Conservation (phyloP, 495 filamentous ascomycete species). For the Aspergillus leporis region DNA sequence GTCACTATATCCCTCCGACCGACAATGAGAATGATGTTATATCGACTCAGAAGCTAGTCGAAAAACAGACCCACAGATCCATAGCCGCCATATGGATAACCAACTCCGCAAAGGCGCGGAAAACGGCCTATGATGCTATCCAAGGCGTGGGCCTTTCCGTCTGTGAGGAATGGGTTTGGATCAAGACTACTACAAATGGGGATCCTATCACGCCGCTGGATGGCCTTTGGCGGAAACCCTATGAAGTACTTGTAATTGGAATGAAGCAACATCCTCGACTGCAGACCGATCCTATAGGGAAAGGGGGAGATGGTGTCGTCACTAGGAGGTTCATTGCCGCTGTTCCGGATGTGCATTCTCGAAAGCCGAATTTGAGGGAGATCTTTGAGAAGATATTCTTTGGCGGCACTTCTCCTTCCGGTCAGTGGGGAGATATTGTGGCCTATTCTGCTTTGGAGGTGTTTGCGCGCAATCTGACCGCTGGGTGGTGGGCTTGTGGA, state of each 20-base stretch:
- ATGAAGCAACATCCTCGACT: constrained; percentile 22
- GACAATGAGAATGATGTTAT: background rate
- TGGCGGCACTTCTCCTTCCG: background rate
- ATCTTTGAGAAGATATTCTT: constrained; percentile 55
- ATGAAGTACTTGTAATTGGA: constrained; percentile 79
- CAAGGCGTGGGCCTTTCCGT: constrained; percentile 61
- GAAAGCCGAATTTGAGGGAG: constrained; percentile 74
- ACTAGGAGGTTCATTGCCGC: constrained; percentile 64
- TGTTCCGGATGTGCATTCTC: constrained; percentile 88
- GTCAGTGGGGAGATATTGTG: constrained; percentile 9
- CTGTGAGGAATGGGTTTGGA: constrained; percentile 87
- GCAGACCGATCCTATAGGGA: background rate
- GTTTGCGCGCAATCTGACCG: constrained; percentile 82
- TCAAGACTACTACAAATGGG: constrained; percentile 75
- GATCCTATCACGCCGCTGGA: constrained; percentile 70
- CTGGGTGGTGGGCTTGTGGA: constrained; percentile 89
- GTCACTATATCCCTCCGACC: background rate
- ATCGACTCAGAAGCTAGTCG: background rate
- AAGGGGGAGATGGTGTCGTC: constrained; percentile 16
- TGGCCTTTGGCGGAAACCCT: constrained; percentile 77
- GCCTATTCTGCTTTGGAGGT: constrained; percentile 73
- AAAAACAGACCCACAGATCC: constrained; percentile 15
- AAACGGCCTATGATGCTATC: constrained; percentile 62
- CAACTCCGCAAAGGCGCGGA: constrained; percentile 64
- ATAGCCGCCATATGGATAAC: constrained; percentile 81